Conservation (phyloP, 805 yeast genomes). For the Yarrowia deformans region DNA sequence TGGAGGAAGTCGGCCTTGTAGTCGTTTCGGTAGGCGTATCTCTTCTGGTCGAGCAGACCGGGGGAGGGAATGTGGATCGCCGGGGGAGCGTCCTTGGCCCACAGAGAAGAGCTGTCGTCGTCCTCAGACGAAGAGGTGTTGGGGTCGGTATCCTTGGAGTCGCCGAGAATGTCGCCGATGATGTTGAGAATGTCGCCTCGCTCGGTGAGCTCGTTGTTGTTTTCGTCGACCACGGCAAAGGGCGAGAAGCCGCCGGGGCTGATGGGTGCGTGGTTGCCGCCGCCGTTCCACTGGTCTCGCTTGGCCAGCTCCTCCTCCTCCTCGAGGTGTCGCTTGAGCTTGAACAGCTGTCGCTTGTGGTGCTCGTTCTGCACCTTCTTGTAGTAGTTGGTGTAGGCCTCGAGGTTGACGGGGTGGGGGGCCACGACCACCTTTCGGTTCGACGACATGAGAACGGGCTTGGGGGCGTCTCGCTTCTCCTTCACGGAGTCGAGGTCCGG, state of each 20-base stretch:
- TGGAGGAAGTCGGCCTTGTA: conserved; percentile 35
- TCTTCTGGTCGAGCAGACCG: conserved; percentile 32
- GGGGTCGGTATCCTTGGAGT: conserved; percentile 22
- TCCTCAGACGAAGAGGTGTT: not conserved
- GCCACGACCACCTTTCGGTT: conserved; percentile 36
- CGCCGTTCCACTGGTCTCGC: conserved; percentile 19
- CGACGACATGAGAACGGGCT: conserved; percentile 33
- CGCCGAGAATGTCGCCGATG: conserved; percentile 32
- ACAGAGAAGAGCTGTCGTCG: conserved; percentile 4
- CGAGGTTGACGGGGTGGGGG: conserved; percentile 33
- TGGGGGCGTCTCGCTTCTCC: conserved; percentile 16
- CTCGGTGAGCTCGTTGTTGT: conserved; percentile 34
- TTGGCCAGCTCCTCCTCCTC: conserved; percentile 28
- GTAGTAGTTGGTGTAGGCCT: conserved; percentile 38
- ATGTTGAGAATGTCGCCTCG: conserved; percentile 35
- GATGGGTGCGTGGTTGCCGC: conserved; percentile 15
- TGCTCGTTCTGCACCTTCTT: conserved; percentile 38
- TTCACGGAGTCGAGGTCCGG: not conserved
- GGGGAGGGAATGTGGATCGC: conserved; percentile 26
- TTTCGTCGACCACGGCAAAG: conserved; percentile 32
- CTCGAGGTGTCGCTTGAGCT: conserved; percentile 38
- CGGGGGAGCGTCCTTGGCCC: conserved; percentile 35
- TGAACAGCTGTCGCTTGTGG: conserved; percentile 37
- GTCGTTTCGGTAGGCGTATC: conserved; percentile 39
- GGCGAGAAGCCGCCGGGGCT: conserved; percentile 10